These are phyloP conservation scores for Clonostachys rhizophaga DNA, from an alignment of 2,329 filamentous ascomycete genomes.

Conservation along the genomic window DNA sequence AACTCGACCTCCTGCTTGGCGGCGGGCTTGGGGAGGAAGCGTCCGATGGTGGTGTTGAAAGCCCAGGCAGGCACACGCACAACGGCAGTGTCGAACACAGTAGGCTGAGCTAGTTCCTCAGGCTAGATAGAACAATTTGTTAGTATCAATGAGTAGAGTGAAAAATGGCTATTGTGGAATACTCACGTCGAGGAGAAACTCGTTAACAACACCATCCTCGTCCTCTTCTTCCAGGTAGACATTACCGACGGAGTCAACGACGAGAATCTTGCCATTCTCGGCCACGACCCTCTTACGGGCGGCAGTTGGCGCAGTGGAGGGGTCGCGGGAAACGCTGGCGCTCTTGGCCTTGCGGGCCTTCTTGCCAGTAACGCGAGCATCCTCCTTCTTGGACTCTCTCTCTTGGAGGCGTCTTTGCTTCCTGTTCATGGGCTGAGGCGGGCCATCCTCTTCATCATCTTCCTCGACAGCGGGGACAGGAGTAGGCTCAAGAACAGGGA, in stretches of 20 bases:
- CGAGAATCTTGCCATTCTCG: constrained; percentile 90
- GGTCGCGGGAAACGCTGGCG: constrained; percentile 25
- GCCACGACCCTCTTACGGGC: constrained; percentile 84
- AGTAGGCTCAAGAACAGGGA: constrained; percentile 60
- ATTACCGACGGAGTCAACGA: constrained; percentile 88
- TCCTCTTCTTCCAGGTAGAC: constrained; percentile 93
- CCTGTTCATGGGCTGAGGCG: constrained; percentile 65
- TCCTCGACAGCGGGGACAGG: constrained; percentile 36
- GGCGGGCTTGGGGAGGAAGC: constrained; percentile 35
- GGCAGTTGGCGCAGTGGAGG: constrained; percentile 61
- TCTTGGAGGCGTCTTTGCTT: constrained; percentile 87
- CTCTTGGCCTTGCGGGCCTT: constrained; percentile 30
- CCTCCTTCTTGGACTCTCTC: constrained; percentile 71
- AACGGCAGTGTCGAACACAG: constrained; percentile 77
- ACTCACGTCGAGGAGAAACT: constrained; percentile 85
- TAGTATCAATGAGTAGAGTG: neutral
- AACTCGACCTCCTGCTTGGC: constrained; percentile 25
- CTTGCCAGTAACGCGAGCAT: constrained; percentile 48
- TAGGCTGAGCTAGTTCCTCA: constrained; percentile 74
- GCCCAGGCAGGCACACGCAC: constrained; percentile 72
- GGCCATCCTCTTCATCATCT: constrained; percentile 44
- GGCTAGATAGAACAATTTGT: constrained; percentile 43
- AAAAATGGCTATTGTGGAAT: neutral
- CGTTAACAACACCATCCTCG: constrained; percentile 76
- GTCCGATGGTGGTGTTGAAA: constrained; percentile 53